Percentiles rank a stretch among this genome's conserved stretches.
Evolutionary conservation across 2,329 filamentous ascomycete genomes (phyloP).

Genomic region (Pezicula carpinea): DNA sequence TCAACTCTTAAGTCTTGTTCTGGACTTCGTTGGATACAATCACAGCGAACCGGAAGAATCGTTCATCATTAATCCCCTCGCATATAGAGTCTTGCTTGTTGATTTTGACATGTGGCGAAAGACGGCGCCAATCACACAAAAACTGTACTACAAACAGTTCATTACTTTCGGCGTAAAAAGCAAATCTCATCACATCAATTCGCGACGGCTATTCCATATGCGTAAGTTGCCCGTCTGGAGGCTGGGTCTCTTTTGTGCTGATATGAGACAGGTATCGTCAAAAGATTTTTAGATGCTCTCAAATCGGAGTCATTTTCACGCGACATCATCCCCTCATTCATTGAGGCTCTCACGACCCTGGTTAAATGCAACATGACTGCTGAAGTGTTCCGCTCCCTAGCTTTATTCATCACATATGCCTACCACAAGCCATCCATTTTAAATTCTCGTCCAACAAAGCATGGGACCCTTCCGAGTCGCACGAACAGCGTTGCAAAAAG

Average conservation of each 20-base stretch:
- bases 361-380: constrained; percentile 77
- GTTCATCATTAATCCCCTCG: constrained; percentile 91
- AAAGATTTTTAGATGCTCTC: constrained; percentile 81
- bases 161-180: constrained; percentile 82
- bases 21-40: constrained; percentile 87
- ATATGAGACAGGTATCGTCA: constrained; percentile 67
- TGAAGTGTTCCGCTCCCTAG: constrained; percentile 79
- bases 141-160: constrained; percentile 91
- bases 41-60: constrained; percentile 76
- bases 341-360: constrained; percentile 73
- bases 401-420: constrained; percentile 89
- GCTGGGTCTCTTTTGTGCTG: constrained; percentile 15
- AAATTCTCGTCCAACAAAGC: constrained; percentile 47
- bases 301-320: constrained; percentile 76
- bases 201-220: constrained; percentile 81
- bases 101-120: constrained; percentile 92
- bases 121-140: constrained; percentile 71
- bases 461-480: constrained; percentile 34
- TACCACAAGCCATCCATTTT: constrained; percentile 59
- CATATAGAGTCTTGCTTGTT: constrained; percentile 86
- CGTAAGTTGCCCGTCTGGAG: constrained; percentile 49
- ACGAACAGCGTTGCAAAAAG: constrained; percentile 30
- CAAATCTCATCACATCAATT: constrained; percentile 90
- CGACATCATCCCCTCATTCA: constrained; percentile 70
- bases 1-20: constrained; percentile 68